Evolutionary conservation across 768 basidiomycete genomes (phyloP).

Genomic region (Chalciporus piperatus): DNA sequence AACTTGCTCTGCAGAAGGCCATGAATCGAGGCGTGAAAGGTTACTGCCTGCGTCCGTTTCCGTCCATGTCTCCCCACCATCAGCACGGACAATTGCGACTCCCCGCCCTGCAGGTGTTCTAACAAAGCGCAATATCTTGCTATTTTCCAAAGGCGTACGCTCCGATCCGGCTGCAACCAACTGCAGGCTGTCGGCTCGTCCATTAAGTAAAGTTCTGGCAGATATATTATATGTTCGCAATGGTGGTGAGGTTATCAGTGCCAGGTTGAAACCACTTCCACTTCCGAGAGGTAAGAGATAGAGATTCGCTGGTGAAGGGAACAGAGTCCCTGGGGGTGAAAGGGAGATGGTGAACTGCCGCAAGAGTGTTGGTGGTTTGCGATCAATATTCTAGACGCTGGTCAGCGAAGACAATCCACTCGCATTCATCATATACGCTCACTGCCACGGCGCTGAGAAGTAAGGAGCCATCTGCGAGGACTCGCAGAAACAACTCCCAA

Average conservation of each 20-base stretch:
- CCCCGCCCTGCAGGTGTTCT: conserved; percentile 79
- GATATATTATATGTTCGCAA: conserved; percentile 59
- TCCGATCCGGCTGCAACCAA: conserved; percentile 41
- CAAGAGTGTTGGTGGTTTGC: conserved; percentile 80
- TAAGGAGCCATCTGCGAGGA: conserved; percentile 70
- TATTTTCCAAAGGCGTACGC: conserved; percentile 44
- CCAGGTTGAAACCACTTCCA: conserved; percentile 42
- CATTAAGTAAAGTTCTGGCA: conserved; percentile 61
- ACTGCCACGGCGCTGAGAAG: conserved; percentile 72
- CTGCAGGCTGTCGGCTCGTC: conserved; percentile 48
- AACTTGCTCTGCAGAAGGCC: conserved; percentile 58
- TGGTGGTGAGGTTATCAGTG: conserved; percentile 66
- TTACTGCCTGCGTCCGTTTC: conserved; percentile 46
- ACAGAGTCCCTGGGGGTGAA: conserved; percentile 48
- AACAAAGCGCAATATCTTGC: conserved; percentile 58
- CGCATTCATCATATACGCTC: conserved; percentile 28
- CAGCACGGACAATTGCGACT: conserved; percentile 59
- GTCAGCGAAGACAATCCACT: conserved; percentile 1
- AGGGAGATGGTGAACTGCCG: conserved; percentile 74
- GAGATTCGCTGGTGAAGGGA: conserved; percentile 48
- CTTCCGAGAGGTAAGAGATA: conserved; percentile 45
- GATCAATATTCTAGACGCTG: conserved; percentile 73
- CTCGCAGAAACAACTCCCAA: conserved; percentile 78
- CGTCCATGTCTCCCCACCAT: conserved; percentile 66
- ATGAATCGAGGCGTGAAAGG: conserved; percentile 48